Evolutionary conservation across 345 rosid species (phyloP), one percentile per base, ranked within the genome.

Genomic region (Euphorbia tirucalli): DNA sequence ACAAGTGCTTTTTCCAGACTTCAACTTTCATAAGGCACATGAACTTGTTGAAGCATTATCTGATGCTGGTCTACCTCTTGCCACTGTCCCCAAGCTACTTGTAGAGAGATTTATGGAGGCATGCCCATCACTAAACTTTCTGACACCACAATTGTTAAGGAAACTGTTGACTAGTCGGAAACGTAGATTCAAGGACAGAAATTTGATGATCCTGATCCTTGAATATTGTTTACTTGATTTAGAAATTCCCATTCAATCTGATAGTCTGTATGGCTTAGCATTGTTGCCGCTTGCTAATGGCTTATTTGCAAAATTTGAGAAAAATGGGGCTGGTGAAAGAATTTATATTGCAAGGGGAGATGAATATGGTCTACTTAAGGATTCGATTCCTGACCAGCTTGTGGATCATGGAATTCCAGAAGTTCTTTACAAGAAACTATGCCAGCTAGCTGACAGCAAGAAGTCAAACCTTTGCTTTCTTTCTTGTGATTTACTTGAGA

Each of bases 1-100:
- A 74, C 98, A 89, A 78, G 93, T 93, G 71, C 84, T 93, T 61
- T 89, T 85, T 76, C 98, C 98, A 74, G 98, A 91, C 86, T 91
- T 87, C 78, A 67, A 82, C 56, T 93, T 93, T 76, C 77, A 76
- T 31, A 91, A 80, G 81, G 83, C 80, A 65, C 75, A 77, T 71
- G 97, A 93, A 79, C 90, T 93, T 65, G 81, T 82, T 37, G 90
- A 91, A 75, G 96, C 87, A 67, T 80, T 93, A 77, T 85, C 93
- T 39, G 96, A 83, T 80, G 92, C 91, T 79, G 93, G 96, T 80
- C 88, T 93, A 69, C 98, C 97, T 75, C 72, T 91, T 70, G 85
- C 77, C 60, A 77, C 68, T 66, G 84, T 86, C 75, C 85, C 97
- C 66, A 84, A 86, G 86, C 73, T 85, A 62, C 80, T 91, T 66